Base-by-base conservation (phyloP, 306 rosid genomes). In the Acacia melanoxylon region DNA sequence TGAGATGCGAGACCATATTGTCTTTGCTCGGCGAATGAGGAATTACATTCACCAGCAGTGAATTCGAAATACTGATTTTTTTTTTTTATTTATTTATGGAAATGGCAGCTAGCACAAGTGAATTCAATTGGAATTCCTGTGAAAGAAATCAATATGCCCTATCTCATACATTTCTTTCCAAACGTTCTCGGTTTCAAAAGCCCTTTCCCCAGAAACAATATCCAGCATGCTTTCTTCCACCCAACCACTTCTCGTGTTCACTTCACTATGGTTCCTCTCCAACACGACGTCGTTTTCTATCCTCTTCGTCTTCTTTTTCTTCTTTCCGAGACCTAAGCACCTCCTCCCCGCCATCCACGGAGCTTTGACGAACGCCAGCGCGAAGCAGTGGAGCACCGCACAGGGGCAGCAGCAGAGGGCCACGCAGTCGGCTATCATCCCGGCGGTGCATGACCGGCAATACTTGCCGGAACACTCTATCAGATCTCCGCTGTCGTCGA, bases 401-500 rank as follows among this genome's bases (percentile, higher is more conserved):
- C 94, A 93, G 2, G 96, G 97, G 46, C 97, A 93, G 86, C 97
- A 93, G 65, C 94, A 90, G 24, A 93, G 75, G 0, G 96, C 96
- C 59, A 93, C 94, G 56, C 97, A 93, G 24, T 93, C 97, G 0
- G 93, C 90, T 10, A 93, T 51, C 68, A 86, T 22, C 0, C 91
- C 91, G 11, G 88, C 91, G 5, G 88, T 81, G 88, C 97, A 90
- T 44, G 97, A 88, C 29, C 77, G 45, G 78, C 94, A 90, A 35
- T 78, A 80, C 84, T 86, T 82, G 13, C 90, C 88, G 1, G 96
- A 89, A 76, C 97, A 93, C 74, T 90, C 90, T 1, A 88, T 75
- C 54, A 31, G n/a, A 49, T 89, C 95, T 3, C 75, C 92, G 1
- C 19, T 29, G 2, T 78, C 90, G 1, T 80, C 94, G 0, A 12